Conservation (phyloP, 352 stramenopile species). For the Globisporangium emineosum region DNA sequence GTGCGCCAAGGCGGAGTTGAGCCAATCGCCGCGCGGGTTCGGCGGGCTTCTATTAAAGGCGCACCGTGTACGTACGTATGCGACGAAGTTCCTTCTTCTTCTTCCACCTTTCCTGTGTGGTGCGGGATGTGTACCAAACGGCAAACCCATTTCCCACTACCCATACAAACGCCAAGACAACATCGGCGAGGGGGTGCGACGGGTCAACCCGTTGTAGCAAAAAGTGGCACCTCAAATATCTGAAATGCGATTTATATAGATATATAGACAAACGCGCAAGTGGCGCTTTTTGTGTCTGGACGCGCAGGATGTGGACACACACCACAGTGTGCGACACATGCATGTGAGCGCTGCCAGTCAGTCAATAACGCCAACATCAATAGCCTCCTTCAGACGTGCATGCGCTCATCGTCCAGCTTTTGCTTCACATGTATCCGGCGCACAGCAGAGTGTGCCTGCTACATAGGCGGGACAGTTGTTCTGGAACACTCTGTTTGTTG, state of each 20-base stretch:
- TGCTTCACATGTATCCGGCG: not conserved
- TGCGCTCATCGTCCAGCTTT: not conserved
- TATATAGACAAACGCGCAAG: too few species aligned
- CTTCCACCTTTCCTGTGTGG: constrained; percentile 13
- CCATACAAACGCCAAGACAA: constrained; percentile 9
- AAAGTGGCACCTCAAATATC: too few species aligned
- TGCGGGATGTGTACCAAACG: not conserved
- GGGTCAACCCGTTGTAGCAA: not conserved
- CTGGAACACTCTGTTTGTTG: constrained; percentile 16
- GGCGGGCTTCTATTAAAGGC: constrained; percentile 2
- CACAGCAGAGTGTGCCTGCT: not conserved
- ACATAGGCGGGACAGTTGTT: constrained; percentile 10
- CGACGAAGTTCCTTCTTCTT: constrained; percentile 18
- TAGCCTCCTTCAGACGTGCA: too few species aligned
- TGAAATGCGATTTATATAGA: too few species aligned
- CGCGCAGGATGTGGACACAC: too few species aligned
- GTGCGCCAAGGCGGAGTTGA: not conserved
- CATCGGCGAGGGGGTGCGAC: constrained; percentile 1
- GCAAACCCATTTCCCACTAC: not conserved
- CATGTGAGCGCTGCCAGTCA: too few species aligned
- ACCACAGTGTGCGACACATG: too few species aligned
- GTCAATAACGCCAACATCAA: too few species aligned
- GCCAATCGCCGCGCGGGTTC: constrained; percentile 13
- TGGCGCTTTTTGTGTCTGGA: too few species aligned
- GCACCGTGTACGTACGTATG: constrained; percentile 11